Base-by-base conservation (phyloP, 2,329 filamentous ascomycete species). In the Scedosporium boydii region DNA sequence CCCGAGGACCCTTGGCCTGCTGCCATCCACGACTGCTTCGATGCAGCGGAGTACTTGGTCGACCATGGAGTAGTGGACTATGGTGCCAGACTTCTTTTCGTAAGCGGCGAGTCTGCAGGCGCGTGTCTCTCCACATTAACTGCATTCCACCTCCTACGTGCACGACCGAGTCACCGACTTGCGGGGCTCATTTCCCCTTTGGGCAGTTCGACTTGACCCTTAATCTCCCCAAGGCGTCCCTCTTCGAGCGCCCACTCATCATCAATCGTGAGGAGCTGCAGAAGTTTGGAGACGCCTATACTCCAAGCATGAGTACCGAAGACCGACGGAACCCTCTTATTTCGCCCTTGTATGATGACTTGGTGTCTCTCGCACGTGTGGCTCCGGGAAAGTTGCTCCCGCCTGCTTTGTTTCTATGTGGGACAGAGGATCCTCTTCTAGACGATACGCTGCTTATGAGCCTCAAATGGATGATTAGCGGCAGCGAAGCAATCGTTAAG, bases 1-100 rank as follows among this genome's bases (percentile, higher is more conserved):
- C 85, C 85, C 0, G 83, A 87, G 68, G 64, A 85, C 66, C 81
- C 82, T 0, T 86, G 78, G 68, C 84, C 85, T 0, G 76, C 75
- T 0, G 79, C 76, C 0, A 76, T 78, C 3, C 75, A 86, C 60
- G 84, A 87, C 69, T 84, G 82, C 70, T 78, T 80, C 66, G 83
- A 86, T 67, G 81, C 77, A 3, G 83, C 76, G 0, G 78, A 82
- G 63, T 82, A 80, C 70, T 72, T 86, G 1, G 70, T 82, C 27
- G 76, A 81, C 61, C 74, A 82, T 63, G 76, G 77, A 0, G 6
- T 21, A 21, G 69, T 76, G 63, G 65, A 74, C 4, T 80, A 75
- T 66, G 78, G 78, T 26, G 73, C 75, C 21, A 67, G 82, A 5
- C 76, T 80, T 0, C 38, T 51, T 27, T 26, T 60, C 42, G 34